Percentiles rank a stretch among this genome's conserved stretches.
Conservation (phyloP, 768 basidiomycete species). For the Russula earlei region DNA sequence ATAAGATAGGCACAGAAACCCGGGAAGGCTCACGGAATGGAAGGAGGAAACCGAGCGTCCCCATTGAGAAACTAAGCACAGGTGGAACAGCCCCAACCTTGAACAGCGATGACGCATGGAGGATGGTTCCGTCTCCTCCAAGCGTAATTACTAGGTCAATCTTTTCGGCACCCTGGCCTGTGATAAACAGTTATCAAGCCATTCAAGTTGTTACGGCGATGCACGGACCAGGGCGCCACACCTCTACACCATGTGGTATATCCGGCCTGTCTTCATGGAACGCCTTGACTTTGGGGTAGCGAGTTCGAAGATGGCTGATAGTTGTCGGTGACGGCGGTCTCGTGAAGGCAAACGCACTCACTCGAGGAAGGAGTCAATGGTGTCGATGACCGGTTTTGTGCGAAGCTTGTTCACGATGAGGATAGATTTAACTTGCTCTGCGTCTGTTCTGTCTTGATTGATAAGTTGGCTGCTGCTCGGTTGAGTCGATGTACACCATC, state of each 20-base stretch:
- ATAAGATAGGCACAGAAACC: neutral
- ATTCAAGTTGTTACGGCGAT: neutral
- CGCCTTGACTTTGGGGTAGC: constrained; percentile 27
- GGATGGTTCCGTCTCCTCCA: constrained; percentile 91
- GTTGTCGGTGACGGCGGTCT: neutral
- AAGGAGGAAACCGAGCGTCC: constrained; percentile 85
- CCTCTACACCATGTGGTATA: constrained; percentile 37
- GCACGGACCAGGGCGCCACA: constrained; percentile 51
- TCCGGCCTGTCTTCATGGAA: constrained; percentile 35
- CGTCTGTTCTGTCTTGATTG: constrained; percentile 9
- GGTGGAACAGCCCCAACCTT: constrained; percentile 87
- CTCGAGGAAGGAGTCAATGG: constrained; percentile 67
- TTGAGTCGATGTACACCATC: neutral
- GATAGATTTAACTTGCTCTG: constrained; percentile 46
- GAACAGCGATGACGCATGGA: constrained; percentile 89
- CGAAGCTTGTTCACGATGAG: constrained; percentile 76
- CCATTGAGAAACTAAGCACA: constrained; percentile 84
- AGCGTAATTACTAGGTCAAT: constrained; percentile 86
- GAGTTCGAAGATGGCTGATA: constrained; percentile 24
- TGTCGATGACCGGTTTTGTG: constrained; percentile 65
- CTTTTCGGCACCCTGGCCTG: constrained; percentile 41
- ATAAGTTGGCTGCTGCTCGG: constrained; percentile 15
- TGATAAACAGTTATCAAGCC: neutral
- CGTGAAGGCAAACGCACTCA: constrained; percentile 27
- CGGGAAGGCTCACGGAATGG: constrained; percentile 72